Evolutionary conservation across 2,329 filamentous ascomycete species (phyloP).

Genomic region (Fusarium staphyleae): DNA sequence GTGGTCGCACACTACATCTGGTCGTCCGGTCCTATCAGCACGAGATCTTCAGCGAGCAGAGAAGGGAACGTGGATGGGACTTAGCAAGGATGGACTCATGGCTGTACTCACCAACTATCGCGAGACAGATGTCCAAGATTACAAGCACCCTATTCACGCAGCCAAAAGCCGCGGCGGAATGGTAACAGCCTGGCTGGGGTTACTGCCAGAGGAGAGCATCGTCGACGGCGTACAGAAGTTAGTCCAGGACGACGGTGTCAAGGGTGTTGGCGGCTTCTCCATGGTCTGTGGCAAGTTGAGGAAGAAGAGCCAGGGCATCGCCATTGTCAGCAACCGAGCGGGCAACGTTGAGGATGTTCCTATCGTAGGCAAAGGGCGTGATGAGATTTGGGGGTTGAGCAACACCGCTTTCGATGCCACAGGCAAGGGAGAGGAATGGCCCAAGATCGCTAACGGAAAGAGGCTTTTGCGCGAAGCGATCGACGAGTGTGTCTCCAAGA

Average conservation of each 20-base stretch:
- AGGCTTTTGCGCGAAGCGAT: conserved; percentile 54
- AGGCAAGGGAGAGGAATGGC: conserved; percentile 58
- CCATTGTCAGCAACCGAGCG: conserved; percentile 68
- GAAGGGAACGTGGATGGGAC: conserved; percentile 71
- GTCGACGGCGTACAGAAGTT: conserved; percentile 60
- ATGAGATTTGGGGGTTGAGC: conserved; percentile 65
- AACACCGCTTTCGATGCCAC: conserved; percentile 64
- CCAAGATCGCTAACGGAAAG: conserved; percentile 65
- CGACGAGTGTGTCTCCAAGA: conserved; percentile 47
- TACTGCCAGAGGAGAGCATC: conserved; percentile 55
- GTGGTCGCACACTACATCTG: conserved; percentile 60
- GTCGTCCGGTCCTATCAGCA: conserved; percentile 61
- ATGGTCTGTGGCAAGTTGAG: conserved; percentile 69
- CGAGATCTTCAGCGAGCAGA: conserved; percentile 68
- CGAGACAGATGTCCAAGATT: conserved; percentile 59
- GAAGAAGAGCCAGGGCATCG: conserved; percentile 58
- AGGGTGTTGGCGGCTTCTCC: conserved; percentile 71
- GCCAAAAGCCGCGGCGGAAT: conserved; percentile 67
- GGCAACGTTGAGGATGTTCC: conserved; percentile 62
- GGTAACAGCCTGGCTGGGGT: conserved; percentile 68
- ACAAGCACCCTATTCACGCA: conserved; percentile 60
- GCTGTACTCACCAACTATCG: conserved; percentile 73
- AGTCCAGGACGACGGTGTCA: conserved; percentile 60
- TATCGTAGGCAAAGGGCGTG: conserved; percentile 61
- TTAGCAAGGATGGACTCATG: conserved; percentile 65